Evolutionary conservation across 371 early-diverging fungal species (phyloP).

Genomic region (Gilbertella persicaria): DNA sequence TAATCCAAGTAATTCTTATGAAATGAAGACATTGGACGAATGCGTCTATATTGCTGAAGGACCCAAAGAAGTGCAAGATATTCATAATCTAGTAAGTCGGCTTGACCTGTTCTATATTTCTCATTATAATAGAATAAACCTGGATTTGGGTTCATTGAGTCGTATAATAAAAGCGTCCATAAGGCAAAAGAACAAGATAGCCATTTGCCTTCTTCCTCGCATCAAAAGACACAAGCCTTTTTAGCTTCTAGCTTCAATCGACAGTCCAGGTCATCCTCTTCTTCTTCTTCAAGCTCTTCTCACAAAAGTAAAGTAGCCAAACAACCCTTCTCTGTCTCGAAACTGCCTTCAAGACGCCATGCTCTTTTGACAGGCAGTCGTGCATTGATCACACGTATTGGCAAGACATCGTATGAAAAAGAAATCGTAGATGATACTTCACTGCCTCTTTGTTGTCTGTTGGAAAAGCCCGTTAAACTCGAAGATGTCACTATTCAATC

Average conservation of each 20-base stretch:
- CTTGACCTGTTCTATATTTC: too few species aligned
- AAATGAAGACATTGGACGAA: constrained; percentile 53
- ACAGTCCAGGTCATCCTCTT: background rate
- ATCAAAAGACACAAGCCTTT: background rate
- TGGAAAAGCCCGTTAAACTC: constrained; percentile 37
- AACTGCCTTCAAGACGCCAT: constrained; percentile 21
- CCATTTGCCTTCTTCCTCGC: background rate
- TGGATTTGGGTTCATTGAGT: too few species aligned
- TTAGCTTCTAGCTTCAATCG: background rate
- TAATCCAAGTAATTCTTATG: constrained; percentile 69
- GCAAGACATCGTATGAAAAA: constrained; percentile 8
- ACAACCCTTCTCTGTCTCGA: constrained; percentile 5
- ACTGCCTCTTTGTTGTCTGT: constrained; percentile 53
- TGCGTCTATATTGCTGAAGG: constrained; percentile 69
- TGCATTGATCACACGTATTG: constrained; percentile 20
- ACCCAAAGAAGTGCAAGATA: constrained; percentile 51
- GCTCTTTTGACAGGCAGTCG: constrained; percentile 29
- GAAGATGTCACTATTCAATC: constrained; percentile 31
- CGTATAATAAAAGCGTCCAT: constrained; percentile 1
- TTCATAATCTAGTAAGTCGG: constrained; percentile 37
- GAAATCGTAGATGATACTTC: constrained; percentile 28
- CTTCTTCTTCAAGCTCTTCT: background rate
- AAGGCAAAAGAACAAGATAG: background rate
- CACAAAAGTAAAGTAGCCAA: constrained; percentile 16
- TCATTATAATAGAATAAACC: background rate